A percentile compares a stretch with the other conserved stretches of the same genome.
These are phyloP conservation scores for Penicillium robsamsonii DNA, from an alignment of 495 filamentous ascomycete species.

Conservation along the genomic window DNA sequence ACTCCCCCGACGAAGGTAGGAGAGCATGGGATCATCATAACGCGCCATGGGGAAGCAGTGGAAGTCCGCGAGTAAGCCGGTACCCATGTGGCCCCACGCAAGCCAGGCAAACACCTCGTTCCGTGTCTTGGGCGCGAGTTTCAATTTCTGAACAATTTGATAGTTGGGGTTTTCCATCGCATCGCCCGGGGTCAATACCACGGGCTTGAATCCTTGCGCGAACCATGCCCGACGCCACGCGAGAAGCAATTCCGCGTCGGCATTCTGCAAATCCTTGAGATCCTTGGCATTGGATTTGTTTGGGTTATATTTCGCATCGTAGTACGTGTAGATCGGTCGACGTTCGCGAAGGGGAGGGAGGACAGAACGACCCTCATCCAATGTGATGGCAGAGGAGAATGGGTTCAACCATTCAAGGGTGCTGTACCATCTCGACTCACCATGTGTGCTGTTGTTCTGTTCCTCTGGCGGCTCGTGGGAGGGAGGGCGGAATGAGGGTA, in stretches of 20 bases:
- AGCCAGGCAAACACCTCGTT: slow-evolving; percentile 80
- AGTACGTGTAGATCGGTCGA: slow-evolving; percentile 88
- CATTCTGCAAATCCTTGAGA: slow-evolving; percentile 57
- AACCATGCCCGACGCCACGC: slow-evolving; percentile 93
- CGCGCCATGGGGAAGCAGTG: slow-evolving; percentile 81
- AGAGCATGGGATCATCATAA: slow-evolving; percentile 68
- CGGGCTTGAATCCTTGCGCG: slow-evolving; percentile 85
- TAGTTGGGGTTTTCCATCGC: slow-evolving; percentile 84
- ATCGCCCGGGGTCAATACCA: slow-evolving; percentile 76
- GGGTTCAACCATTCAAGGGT: slow-evolving; percentile 87
- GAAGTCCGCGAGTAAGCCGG: slow-evolving; percentile 77
- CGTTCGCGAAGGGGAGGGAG: slow-evolving; percentile 74
- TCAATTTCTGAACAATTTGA: slow-evolving; percentile 54
- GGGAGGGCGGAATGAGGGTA: slow-evolving; percentile 58
- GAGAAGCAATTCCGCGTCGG: slow-evolving; percentile 75
- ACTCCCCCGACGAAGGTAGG: slow-evolving; percentile 68
- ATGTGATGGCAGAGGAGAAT: slow-evolving; percentile 80
- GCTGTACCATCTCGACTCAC: slow-evolving; percentile 78
- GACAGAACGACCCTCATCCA: slow-evolving; percentile 83
- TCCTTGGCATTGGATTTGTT: slow-evolving; percentile 46
- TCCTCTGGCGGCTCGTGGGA: slow-evolving; percentile 78
- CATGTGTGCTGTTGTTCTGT: slow-evolving; percentile 74
- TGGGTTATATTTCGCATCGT: slow-evolving; percentile 58
- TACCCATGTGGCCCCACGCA: slow-evolving; percentile 92
- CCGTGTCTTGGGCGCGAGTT: slow-evolving; percentile 56